phyloP scores from a whole-genome alignment of 2,329 filamentous ascomycete species.

The Grosmannia serpens region DNA sequence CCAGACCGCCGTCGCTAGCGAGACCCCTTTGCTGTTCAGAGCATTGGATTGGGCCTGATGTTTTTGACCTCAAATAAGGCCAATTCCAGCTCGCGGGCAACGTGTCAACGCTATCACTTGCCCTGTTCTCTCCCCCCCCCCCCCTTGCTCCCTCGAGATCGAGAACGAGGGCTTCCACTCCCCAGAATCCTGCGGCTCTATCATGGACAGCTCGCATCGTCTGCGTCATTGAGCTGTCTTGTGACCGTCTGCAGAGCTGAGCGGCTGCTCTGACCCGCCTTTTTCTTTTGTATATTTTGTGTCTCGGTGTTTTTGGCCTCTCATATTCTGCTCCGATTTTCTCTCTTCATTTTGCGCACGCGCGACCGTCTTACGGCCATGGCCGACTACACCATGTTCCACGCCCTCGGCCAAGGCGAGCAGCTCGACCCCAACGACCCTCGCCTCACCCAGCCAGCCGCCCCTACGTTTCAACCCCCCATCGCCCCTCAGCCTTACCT shows the following conservation, averaged over 20 bases:
- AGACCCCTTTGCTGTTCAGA: background rate
- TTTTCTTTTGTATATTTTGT: background rate
- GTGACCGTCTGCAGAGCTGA: background rate
- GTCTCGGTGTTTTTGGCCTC: background rate
- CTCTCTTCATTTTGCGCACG: background rate
- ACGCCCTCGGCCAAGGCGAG: conserved; percentile 37
- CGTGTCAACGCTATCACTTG: conserved; percentile 6
- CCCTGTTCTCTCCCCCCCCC: background rate
- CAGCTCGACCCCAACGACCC: conserved; percentile 41
- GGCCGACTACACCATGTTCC: conserved; percentile 38
- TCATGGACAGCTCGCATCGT: background rate
- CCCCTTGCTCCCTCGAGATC: background rate
- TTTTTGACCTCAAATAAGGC: background rate
- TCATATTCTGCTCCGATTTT: background rate
- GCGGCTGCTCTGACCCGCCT: background rate
- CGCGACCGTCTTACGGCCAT: conserved; percentile 11
- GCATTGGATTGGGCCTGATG: background rate
- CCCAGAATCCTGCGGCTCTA: background rate
- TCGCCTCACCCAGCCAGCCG: conserved; percentile 28
- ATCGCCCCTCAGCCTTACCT: conserved; percentile 43
- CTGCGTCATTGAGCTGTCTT: background rate
- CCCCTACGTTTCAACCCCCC: conserved; percentile 38
- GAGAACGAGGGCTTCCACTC: background rate
- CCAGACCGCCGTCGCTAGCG: conserved; percentile 9
- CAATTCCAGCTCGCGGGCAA: conserved; percentile 3